Conservation (phyloP, 108 stramenopile genomes). For the Discostella stelligeroides region DNA sequence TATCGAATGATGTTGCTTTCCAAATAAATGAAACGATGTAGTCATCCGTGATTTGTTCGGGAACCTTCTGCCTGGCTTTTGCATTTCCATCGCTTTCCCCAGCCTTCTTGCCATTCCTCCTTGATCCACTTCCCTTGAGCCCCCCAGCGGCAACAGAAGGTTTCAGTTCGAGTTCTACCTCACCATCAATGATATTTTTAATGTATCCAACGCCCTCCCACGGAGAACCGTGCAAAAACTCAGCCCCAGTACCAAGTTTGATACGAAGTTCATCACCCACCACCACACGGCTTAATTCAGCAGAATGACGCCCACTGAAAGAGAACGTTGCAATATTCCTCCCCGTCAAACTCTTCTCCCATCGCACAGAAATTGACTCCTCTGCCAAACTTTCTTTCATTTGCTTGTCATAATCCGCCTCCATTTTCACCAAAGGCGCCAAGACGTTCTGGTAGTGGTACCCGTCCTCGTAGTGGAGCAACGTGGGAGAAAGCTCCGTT, state of each 20-base stretch:
- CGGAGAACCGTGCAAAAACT: conserved; percentile 78
- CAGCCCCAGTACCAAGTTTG: conserved; percentile 78
- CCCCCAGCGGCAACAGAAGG: conserved; percentile 46
- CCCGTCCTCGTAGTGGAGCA: conserved; percentile 94
- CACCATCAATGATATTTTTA: conserved; percentile 88
- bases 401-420: conserved; percentile 97
- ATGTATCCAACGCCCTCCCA: conserved; percentile 95
- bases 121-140: conserved; percentile 9
- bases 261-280: conserved; percentile 95
- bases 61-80: conserved; percentile 47
- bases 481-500: conserved; percentile 84
- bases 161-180: conserved; percentile 87
- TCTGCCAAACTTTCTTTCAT: conserved; percentile 93
- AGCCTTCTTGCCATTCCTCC: conserved; percentile 21
- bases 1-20: conserved; percentile 95
- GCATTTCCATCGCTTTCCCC: conserved; percentile 17
- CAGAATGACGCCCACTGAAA: conserved; percentile 71
- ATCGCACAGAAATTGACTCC: conserved; percentile 86
- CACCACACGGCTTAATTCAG: conserved; percentile 81
- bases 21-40: conserved; percentile 97
- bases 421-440: conserved; percentile 96
- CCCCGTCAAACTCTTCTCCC: conserved; percentile 92
- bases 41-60: conserved; percentile 87
- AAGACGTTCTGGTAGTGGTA: conserved; percentile 98
- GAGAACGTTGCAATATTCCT: conserved; percentile 86